phyloP scores from a whole-genome alignment of 768 basidiomycete genomes.

The Daedaleopsis sinensis region DNA sequence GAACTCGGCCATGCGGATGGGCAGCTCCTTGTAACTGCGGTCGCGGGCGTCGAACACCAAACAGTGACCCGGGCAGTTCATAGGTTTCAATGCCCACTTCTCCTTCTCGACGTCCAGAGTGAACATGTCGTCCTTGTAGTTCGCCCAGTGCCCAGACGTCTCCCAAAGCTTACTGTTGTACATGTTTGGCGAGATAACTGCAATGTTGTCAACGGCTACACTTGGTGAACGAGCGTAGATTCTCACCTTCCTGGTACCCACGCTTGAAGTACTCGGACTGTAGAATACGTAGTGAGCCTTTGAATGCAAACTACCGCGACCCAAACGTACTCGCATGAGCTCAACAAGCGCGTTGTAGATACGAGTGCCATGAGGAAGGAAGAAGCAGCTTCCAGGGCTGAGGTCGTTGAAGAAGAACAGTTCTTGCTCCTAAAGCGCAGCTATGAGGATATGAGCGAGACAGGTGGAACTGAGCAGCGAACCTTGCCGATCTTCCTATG shows the following conservation, averaged over 20 bases:
- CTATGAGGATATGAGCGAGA: neutral
- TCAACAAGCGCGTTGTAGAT: conserved; percentile 95
- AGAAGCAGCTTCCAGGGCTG: conserved; percentile 95
- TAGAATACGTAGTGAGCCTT: neutral
- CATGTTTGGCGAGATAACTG: conserved; percentile 98
- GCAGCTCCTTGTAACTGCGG: conserved; percentile 92
- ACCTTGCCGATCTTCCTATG: conserved; percentile 94
- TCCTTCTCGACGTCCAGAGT: conserved; percentile 93
- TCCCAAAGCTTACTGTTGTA: conserved; percentile 97
- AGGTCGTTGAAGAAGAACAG: conserved; percentile 98
- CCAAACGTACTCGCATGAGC: conserved; percentile 75
- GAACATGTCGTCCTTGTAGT: conserved; percentile 99
- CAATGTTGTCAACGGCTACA: neutral
- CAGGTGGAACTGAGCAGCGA: conserved; percentile 10
- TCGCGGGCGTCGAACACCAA: conserved; percentile 94
- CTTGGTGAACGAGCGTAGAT: conserved; percentile 2
- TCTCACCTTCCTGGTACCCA: conserved; percentile 89
- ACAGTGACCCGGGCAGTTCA: conserved; percentile 99
- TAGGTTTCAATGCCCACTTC: conserved; percentile 94
- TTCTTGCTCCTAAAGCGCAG: conserved; percentile 74
- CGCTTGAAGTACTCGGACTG: conserved; percentile 93
- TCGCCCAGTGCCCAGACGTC: conserved; percentile 97
- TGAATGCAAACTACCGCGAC: too few relatives aligned
- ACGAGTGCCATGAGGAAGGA: conserved; percentile 94
- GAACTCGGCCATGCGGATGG: conserved; percentile 98